A percentile compares a stretch with the other conserved stretches of the same genome.
These are phyloP conservation scores for Alternaria sp. DNA, from an alignment of 2,329 filamentous ascomycete species.

Conservation along the genomic window DNA sequence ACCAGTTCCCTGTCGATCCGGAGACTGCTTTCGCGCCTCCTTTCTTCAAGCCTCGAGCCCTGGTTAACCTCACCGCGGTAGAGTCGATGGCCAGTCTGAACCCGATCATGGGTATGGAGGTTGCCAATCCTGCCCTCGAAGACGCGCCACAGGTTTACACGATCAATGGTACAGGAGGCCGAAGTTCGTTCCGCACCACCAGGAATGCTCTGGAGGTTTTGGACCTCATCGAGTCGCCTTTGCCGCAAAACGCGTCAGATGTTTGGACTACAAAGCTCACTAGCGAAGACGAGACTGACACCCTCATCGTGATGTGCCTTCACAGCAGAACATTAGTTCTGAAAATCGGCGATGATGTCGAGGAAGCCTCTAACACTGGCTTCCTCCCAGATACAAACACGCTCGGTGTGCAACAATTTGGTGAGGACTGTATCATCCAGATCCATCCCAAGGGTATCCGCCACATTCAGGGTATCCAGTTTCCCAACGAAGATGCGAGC, in stretches of 20 bases:
- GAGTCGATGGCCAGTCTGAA: constrained; percentile 89
- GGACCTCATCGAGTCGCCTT: constrained; percentile 92
- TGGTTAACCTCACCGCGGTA: constrained; percentile 83
- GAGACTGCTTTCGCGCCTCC: constrained; percentile 74
- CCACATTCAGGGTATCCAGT: constrained; percentile 74
- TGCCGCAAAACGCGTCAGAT: constrained; percentile 85
- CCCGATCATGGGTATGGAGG: constrained; percentile 87
- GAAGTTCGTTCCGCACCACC: constrained; percentile 88
- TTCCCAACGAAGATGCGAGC: constrained; percentile 30
- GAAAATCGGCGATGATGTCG: constrained; percentile 95
- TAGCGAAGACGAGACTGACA: constrained; percentile 82
- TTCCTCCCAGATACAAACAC: constrained; percentile 90
- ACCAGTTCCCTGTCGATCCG: constrained; percentile 79
- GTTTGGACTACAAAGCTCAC: constrained; percentile 96
- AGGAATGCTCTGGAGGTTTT: constrained; percentile 93
- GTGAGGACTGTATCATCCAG: constrained; percentile 90
- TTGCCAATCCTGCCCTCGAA: constrained; percentile 88
- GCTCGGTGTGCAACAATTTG: constrained; percentile 89
- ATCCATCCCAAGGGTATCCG: constrained; percentile 96
- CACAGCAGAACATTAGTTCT: constrained; percentile 88
- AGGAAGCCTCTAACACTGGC: constrained; percentile 92
- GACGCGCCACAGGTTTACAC: constrained; percentile 97
- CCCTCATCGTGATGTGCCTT: constrained; percentile 95
- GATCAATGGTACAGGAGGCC: constrained; percentile 84
- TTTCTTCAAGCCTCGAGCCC: constrained; percentile 81